Conservation (phyloP, 345 rosid genomes). For the Euphorbia lathyris region DNA sequence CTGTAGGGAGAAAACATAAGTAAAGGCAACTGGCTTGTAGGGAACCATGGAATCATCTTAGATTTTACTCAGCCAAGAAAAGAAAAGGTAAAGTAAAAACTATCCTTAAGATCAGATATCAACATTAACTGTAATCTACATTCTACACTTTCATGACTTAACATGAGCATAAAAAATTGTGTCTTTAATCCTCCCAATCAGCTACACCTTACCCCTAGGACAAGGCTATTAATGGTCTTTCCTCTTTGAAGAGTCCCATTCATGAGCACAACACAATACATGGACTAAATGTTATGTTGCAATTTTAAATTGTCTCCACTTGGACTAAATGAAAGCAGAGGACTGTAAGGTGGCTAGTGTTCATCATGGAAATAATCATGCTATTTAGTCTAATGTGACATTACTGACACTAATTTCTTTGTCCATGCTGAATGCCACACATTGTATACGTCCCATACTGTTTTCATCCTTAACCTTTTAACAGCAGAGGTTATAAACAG, state of each 20-base stretch:
- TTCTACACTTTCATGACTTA: background rate
- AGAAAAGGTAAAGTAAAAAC: background rate
- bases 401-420: background rate
- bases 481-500: background rate
- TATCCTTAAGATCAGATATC: background rate
- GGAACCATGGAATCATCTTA: background rate
- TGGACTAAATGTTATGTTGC: background rate
- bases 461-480: background rate
- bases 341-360: background rate
- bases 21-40: background rate
- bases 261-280: background rate
- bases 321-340: background rate
- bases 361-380: background rate
- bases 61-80: background rate
- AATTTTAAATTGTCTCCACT: background rate
- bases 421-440: background rate
- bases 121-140: background rate
- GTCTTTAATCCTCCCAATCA: background rate
- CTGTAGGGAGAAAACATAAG: background rate
- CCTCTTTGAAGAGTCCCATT: background rate
- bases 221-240: conserved; percentile 2
- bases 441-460: background rate
- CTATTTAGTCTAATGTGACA: background rate
- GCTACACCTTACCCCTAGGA: background rate
- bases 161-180: background rate